Evolutionary conservation across 352 stramenopile genomes (phyloP).

Genomic region (Globisporangium nodosum): DNA sequence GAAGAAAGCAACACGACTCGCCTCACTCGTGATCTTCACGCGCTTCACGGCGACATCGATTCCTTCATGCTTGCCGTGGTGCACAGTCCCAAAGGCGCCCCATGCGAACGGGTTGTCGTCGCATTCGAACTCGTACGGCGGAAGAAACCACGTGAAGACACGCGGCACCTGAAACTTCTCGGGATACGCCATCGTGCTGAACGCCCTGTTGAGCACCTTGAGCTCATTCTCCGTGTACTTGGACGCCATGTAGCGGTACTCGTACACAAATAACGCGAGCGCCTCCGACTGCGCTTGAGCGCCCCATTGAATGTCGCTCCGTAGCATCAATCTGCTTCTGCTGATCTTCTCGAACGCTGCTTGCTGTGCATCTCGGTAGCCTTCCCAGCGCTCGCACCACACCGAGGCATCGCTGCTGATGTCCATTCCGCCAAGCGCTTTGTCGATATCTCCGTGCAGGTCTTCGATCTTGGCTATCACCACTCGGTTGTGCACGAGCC

Average conservation of each 20-base stretch:
- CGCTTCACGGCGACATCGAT: neutral
- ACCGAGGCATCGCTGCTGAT: neutral
- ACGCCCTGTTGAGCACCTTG: neutral
- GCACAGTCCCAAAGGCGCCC: neutral
- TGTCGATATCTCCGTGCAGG: neutral
- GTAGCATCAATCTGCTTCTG: neutral
- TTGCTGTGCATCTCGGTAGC: neutral
- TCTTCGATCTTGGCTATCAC: neutral
- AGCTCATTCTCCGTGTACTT: slow-evolving; percentile 1
- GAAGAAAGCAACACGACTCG: neutral
- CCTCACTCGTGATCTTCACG: neutral
- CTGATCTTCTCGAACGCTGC: neutral
- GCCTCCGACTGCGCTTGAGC: slow-evolving; percentile 3
- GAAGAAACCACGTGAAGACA: slow-evolving; percentile 12
- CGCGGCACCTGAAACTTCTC: no score
- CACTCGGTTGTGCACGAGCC: neutral
- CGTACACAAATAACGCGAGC: slow-evolving; percentile 1
- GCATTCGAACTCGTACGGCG: slow-evolving; percentile 2
- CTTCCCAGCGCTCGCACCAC: neutral
- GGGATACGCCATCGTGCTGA: no score
- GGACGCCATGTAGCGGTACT: neutral
- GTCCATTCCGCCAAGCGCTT: neutral
- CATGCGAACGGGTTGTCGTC: neutral
- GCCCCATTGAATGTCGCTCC: neutral
- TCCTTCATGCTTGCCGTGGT: neutral